These are phyloP conservation scores for Rhinocladiella similis DNA, from an alignment of 2,329 filamentous ascomycete genomes.

Conservation along the genomic window DNA sequence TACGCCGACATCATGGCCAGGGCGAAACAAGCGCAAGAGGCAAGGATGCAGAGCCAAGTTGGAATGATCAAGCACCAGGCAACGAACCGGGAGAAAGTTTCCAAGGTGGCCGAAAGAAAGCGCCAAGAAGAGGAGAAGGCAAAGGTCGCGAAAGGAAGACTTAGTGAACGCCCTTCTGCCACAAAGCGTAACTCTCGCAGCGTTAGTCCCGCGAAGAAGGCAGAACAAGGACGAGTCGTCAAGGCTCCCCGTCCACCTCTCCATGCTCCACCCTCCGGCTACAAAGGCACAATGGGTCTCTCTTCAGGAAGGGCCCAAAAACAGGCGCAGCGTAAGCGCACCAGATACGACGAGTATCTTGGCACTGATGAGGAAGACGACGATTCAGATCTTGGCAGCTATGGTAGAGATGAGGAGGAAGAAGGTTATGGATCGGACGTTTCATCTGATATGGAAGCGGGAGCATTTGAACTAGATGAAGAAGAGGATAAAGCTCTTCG, in stretches of 20 bases:
- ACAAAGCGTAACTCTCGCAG: constrained; percentile 20
- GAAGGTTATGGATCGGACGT: constrained; percentile 46
- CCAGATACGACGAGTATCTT: constrained; percentile 40
- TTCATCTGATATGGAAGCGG: constrained; percentile 54
- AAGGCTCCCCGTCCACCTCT: constrained; percentile 24
- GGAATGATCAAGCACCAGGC: constrained; percentile 59
- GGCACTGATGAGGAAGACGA: constrained; percentile 52
- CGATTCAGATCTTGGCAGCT: constrained; percentile 38
- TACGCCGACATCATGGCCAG: constrained; percentile 64
- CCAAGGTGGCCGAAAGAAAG: constrained; percentile 51
- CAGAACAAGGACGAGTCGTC: constrained; percentile 29
- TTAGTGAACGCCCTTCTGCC: constrained; percentile 32
- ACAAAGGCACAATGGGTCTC: constrained; percentile 45
- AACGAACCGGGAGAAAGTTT: constrained; percentile 55
- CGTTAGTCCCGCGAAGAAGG: constrained; percentile 33
- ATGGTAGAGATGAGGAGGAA: constrained; percentile 37
- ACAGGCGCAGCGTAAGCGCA: constrained; percentile 30
- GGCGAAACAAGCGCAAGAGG: constrained; percentile 46
- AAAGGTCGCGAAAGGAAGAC: constrained; percentile 40
- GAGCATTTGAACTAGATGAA: constrained; percentile 45
- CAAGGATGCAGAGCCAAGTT: constrained; percentile 41
- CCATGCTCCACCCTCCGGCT: constrained; percentile 31
- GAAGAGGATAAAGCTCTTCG: constrained; percentile 46
- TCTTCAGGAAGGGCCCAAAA: constrained; percentile 34
- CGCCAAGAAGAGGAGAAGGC: constrained; percentile 45